phyloP scores from a whole-genome alignment of 208 protist species.

The Blechomonas ayalai region DNA sequence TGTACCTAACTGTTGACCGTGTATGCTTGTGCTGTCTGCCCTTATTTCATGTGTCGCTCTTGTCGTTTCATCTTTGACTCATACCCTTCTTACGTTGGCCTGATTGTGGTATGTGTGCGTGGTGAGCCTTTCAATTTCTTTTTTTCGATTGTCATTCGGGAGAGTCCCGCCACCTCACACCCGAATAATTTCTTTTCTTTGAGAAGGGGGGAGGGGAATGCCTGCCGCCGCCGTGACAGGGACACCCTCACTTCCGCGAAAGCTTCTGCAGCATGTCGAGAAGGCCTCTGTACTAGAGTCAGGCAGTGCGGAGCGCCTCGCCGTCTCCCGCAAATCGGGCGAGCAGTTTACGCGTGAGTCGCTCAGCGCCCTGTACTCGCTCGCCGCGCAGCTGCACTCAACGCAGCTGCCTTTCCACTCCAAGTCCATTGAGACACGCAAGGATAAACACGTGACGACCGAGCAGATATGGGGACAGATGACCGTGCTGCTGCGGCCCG shows the following conservation, averaged over 20 bases:
- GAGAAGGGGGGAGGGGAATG: background rate
- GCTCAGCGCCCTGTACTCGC: constrained; percentile 59
- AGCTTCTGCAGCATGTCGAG: constrained; percentile 7
- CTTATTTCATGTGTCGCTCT: too few species aligned
- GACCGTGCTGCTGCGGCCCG: constrained; percentile 65
- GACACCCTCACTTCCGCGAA: constrained; percentile 18
- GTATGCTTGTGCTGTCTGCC: too few species aligned
- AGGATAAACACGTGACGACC: constrained; percentile 52
- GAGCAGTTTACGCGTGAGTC: constrained; percentile 36
- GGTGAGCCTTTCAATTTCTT: too few species aligned
- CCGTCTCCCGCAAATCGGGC: constrained; percentile 30
- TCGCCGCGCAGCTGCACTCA: constrained; percentile 77
- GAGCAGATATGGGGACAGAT: constrained; percentile 89
- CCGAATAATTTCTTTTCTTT: too few species aligned
- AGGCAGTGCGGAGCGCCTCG: constrained; percentile 31
- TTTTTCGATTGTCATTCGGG: too few species aligned
- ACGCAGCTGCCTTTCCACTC: constrained; percentile 48
- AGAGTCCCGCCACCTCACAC: too few species aligned
- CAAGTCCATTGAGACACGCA: constrained; percentile 46
- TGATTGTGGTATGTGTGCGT: too few species aligned
- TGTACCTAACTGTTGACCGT: too few species aligned
- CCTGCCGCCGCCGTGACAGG: background rate
- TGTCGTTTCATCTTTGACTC: too few species aligned
- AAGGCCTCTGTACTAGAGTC: constrained; percentile 8
- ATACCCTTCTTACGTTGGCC: too few species aligned